A percentile compares a stretch with the other conserved stretches of the same genome.
phyloP scores from a whole-genome alignment of 768 basidiomycete species.

The Mycena metata region DNA sequence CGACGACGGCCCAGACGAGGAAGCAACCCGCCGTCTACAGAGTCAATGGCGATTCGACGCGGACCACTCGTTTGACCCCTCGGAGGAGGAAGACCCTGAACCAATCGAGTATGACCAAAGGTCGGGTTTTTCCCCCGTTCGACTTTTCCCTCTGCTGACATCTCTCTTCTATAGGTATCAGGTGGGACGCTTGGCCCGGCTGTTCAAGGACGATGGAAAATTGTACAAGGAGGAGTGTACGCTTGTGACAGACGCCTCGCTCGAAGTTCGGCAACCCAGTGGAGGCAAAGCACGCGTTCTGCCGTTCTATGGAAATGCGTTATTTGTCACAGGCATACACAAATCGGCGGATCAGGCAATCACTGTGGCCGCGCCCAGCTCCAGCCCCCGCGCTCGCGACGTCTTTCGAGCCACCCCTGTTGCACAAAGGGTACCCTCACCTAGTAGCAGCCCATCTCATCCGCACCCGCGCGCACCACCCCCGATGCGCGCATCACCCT shows the following conservation, averaged over 20 bases:
- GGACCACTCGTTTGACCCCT: conserved; percentile 66
- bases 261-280: conserved; percentile 44
- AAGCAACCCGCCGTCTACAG: conserved; percentile 55
- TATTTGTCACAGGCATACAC: neutral
- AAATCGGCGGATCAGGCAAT: conserved; percentile 4
- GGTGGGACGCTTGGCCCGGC: conserved; percentile 17
- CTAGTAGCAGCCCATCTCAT: neutral
- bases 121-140: conserved; percentile 47
- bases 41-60: conserved; percentile 78
- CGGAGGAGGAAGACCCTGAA: conserved; percentile 76
- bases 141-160: conserved; percentile 18
- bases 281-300: conserved; percentile 56
- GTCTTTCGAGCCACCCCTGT: neutral
- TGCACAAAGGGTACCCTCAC: neutral
- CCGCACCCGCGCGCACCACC: conserved; percentile 4
- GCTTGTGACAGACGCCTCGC: conserved; percentile 61
- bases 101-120: conserved; percentile 76
- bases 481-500: no score
- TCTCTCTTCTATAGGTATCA: conserved; percentile 59
- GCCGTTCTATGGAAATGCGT: conserved; percentile 2
- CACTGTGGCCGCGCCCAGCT: no score
- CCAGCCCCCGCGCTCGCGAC: no score
- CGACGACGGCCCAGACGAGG: conserved; percentile 51
- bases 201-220: conserved; percentile 53
- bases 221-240: conserved; percentile 55